Evolutionary conservation across 2,329 filamentous ascomycete species (phyloP).

Genomic region (Ophiocordyceps robertsii): DNA sequence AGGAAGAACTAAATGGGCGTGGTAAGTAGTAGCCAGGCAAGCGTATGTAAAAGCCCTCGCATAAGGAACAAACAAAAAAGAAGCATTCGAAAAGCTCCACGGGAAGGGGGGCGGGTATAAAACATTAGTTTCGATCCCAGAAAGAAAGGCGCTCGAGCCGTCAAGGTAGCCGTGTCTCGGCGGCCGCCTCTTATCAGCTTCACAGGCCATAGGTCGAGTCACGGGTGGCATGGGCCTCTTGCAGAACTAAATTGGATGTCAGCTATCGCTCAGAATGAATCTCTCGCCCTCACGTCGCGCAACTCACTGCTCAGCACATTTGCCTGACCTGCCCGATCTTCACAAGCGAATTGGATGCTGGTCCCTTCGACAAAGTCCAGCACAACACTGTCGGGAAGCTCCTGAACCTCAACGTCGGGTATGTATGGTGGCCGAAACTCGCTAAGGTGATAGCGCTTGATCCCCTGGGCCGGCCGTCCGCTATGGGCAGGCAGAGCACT

Average conservation of each 20-base stretch:
- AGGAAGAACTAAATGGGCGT: background rate
- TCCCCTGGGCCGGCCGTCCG: constrained; percentile 27
- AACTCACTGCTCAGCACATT: constrained; percentile 40
- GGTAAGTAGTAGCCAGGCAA: background rate
- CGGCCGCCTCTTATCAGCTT: constrained; percentile 1
- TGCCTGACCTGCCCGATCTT: constrained; percentile 44
- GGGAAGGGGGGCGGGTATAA: background rate
- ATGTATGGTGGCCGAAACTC: constrained; percentile 70
- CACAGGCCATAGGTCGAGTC: constrained; percentile 17
- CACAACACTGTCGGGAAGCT: constrained; percentile 74
- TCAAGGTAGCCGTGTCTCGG: background rate
- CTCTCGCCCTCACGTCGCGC: background rate
- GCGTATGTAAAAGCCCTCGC: background rate
- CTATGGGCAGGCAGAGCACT: constrained; percentile 45
- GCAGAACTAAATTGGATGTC: constrained; percentile 13
- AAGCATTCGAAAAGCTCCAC: background rate
- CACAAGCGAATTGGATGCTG: constrained; percentile 50
- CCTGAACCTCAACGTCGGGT: constrained; percentile 83
- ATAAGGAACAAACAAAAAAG: background rate
- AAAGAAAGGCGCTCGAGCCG: background rate
- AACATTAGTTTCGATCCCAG: background rate
- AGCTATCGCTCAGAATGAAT: background rate
- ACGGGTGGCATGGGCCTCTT: constrained; percentile 22
- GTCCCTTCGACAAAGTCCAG: constrained; percentile 48
- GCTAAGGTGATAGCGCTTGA: constrained; percentile 72